Conservation (phyloP, 129 eudicot species). For the Flaveria bidentis region DNA sequence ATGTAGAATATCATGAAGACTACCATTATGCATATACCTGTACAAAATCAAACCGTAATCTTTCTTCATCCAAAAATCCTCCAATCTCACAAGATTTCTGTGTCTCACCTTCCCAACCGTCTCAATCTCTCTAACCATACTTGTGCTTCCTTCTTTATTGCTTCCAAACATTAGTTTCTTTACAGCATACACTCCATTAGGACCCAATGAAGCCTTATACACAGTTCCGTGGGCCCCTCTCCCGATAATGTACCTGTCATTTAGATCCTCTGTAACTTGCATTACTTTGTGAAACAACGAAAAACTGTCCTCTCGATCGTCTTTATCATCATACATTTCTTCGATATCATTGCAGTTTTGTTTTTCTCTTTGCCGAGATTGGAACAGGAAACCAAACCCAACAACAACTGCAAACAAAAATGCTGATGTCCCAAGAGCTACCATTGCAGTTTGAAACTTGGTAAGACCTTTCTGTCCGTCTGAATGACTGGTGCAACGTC, state of each 20-base stretch:
- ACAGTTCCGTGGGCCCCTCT: slow-evolving; percentile 90
- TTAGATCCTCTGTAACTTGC: slow-evolving; percentile 70
- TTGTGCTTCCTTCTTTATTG: slow-evolving; percentile 49
- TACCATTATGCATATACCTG: slow-evolving; percentile 75
- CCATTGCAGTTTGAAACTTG: slow-evolving; percentile 44
- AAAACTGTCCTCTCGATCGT: slow-evolving; percentile 46
- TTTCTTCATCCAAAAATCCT: slow-evolving; percentile 68
- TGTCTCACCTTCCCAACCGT: slow-evolving; percentile 85
- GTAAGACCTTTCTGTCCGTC: slow-evolving; percentile 39
- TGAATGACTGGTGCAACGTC: slow-evolving; percentile 38
- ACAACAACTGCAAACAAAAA: slow-evolving; percentile 39
- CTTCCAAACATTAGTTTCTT: slow-evolving; percentile 65
- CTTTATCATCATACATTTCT: slow-evolving; percentile 35
- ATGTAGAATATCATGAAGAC: slow-evolving; percentile 79
- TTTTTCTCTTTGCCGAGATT: slow-evolving; percentile 28
- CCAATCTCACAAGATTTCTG: slow-evolving; percentile 70
- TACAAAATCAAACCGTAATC: slow-evolving; percentile 69
- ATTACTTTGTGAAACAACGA: slow-evolving; percentile 47
- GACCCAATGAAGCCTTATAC: slow-evolving; percentile 65
- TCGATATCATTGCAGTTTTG: slow-evolving; percentile 40
- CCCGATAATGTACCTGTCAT: slow-evolving; percentile 68
- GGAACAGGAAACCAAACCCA: slow-evolving; percentile 40
- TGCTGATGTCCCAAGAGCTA: slow-evolving; percentile 49
- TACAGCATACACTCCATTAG: slow-evolving; percentile 60
- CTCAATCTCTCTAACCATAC: slow-evolving; percentile 83